Evolutionary conservation across 2,329 filamentous ascomycete species (phyloP).

Genomic region (Stemphylium lycopersici): DNA sequence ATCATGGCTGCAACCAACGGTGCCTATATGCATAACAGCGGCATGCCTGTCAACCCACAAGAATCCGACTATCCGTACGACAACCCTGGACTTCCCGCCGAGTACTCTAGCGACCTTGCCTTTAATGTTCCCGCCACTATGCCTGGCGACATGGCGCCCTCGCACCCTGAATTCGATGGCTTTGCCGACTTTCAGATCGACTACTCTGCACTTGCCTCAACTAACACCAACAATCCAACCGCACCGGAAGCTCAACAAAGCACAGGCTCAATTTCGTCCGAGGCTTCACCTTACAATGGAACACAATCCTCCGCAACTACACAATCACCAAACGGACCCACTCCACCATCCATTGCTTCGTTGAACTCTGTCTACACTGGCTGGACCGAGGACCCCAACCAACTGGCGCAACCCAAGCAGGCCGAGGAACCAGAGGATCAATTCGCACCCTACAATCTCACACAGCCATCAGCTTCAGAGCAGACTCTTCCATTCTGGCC

Average conservation of each 20-base stretch:
- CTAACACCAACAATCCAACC: constrained; percentile 29
- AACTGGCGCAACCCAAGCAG: constrained; percentile 28
- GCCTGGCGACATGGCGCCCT: constrained; percentile 27
- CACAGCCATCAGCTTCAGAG: constrained; percentile 40
- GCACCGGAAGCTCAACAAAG: constrained; percentile 39
- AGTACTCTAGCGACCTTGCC: constrained; percentile 29
- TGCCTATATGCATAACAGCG: constrained; percentile 40
- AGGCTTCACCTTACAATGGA: constrained; percentile 46
- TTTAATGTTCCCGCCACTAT: constrained; percentile 35
- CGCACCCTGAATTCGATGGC: constrained; percentile 30
- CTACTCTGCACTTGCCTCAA: constrained; percentile 32
- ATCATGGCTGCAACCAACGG: constrained; percentile 46
- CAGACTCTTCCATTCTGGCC: constrained; percentile 41
- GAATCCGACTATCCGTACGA: constrained; percentile 35
- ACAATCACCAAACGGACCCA: constrained; percentile 42
- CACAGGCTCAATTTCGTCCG: constrained; percentile 40
- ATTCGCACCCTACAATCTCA: constrained; percentile 41
- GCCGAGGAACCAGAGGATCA: constrained; percentile 36
- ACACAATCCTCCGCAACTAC: constrained; percentile 38
- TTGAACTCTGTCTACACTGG: constrained; percentile 46
- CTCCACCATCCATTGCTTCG: constrained; percentile 42
- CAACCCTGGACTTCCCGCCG: constrained; percentile 23
- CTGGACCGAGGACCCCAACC: constrained; percentile 45
- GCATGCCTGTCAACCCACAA: constrained; percentile 33
- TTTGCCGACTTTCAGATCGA: constrained; percentile 38